Base-by-base conservation (phyloP, 768 basidiomycete genomes). In the Naganishia onofrii region DNA sequence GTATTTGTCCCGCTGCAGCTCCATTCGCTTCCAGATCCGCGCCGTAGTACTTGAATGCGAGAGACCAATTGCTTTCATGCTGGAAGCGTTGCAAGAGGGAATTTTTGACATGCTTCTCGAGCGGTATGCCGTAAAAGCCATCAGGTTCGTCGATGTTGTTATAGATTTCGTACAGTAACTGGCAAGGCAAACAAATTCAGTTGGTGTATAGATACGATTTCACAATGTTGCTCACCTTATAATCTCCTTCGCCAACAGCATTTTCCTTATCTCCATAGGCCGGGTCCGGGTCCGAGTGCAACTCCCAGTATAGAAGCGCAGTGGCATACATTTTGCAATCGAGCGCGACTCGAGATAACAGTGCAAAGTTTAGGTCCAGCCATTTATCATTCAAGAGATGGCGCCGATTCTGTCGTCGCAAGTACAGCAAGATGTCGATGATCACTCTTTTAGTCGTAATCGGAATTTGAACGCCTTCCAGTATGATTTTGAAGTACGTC, bases 71-170 rank as follows among this genome's bases (percentile, higher is more conserved):
- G 23, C 88, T 85, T 79, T 99, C 96, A 72, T 99, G 96, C 74
- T 92, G 90, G 72, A 95, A 89, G 12, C 92, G 87, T 72, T 88
- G 89, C 64, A 93, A 84, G 42, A 99, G 85, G 68, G 93, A 90
- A 53, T 86, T 85, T 29, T 87, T 85, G n/a, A 91, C 85, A 76
- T 98, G 88, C 36, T 84, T 81, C 8, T 89, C 88, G 71, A 68
- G 63, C 9, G 88, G 85, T 70, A 98, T 93, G 6, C 93, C 93
- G 80, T 99, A 99, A 79, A 99, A 99, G 1, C 96, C 93, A 75
- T 99, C 96, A 0, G 94, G 94, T 78, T 99, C 96, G 76, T 96
- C 94, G 70, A 99, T 93, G 74, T 93, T 90, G 66, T 88, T 88
- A 76, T 98, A 99, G 60, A 98, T 92, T 60, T 90, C 89, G 82